Base-by-base conservation (phyloP, 257 asterid species). In the Parsonsia alboflavescens region DNA sequence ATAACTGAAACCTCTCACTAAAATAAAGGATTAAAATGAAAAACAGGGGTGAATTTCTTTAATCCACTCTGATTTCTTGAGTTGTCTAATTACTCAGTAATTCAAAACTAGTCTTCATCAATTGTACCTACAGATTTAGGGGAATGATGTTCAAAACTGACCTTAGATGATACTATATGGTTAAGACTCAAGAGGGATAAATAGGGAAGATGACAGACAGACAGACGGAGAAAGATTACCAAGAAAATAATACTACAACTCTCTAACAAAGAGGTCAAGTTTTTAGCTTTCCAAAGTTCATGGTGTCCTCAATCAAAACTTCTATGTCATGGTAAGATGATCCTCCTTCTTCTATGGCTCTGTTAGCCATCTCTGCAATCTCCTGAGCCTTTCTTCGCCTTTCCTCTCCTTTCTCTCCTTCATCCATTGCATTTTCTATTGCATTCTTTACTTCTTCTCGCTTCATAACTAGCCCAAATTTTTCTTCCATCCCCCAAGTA, bases 401-500 rank as follows among this genome's bases (percentile, higher is more conserved):
- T 12, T 75, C 83, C 44, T 83, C 81, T 69, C 76, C 88, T 70
- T 83, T 83, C 2, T 70, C 88, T 26, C 89, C 90, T 2, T 78
- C 77, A 12, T 73, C 78, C 89, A 93, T 86, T 75, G 81, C 63
- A 74, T 24, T 45, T 1, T 73, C 84, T 0, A 93, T 70, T 5
- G 91, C 97, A 21, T 48, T 70, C 68, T 69, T 70, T 8, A 91
- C 90, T 1, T 79, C 76, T 19, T 80, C 91, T 30, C 68, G 83
- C 83, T 28, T 62, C 82, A 89, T 91, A 2, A 82, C 80, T 19
- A 90, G 82, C 36, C 93, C 97, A 0, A 79, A 86, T 66, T 71
- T 86, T 75, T 93, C 96, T 41, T 89, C 93, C 24, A 89, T 89
- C 4, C 95, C 98, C 95, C 93, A 93, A 10, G 87, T 73, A 46